phyloP scores from a whole-genome alignment of 129 eudicot genomes.

The Logfia minima region DNA sequence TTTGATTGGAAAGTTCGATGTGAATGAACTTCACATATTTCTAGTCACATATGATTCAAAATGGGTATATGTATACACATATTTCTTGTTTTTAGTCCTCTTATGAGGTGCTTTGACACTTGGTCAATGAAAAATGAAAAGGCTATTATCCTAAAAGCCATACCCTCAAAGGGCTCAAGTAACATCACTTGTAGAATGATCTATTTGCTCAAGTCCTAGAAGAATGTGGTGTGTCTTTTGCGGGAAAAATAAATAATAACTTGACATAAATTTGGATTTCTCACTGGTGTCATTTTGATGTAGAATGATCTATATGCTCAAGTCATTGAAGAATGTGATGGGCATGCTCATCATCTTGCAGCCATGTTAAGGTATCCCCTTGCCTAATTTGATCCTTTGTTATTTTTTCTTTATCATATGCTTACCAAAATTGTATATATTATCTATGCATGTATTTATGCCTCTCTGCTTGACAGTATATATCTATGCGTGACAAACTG shows the following conservation, averaged over 20 bases:
- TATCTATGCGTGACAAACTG: background rate
- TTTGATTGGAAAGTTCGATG: background rate
- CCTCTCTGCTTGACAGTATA: background rate
- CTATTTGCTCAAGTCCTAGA: background rate
- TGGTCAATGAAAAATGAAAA: too few relatives aligned
- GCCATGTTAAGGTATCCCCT: slow-evolving; percentile 63
- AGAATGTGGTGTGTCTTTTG: background rate
- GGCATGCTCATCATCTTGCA: slow-evolving; percentile 58
- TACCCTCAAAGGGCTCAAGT: background rate
- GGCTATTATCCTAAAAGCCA: background rate
- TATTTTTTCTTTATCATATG: background rate
- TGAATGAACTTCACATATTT: background rate
- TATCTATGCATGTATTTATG: background rate
- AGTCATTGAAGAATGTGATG: slow-evolving; percentile 75
- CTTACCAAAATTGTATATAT: background rate
- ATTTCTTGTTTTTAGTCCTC: background rate
- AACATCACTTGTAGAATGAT: background rate
- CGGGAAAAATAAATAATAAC: background rate
- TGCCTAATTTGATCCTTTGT: background rate
- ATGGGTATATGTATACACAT: background rate
- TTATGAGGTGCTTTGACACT: too few relatives aligned
- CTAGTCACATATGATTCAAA: background rate
- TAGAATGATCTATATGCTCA: slow-evolving; percentile 75
- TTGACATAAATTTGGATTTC: background rate
- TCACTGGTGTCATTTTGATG: slow-evolving; percentile 22